Evolutionary conservation across 768 basidiomycete genomes (phyloP).

Genomic region (Clavulina sp.): DNA sequence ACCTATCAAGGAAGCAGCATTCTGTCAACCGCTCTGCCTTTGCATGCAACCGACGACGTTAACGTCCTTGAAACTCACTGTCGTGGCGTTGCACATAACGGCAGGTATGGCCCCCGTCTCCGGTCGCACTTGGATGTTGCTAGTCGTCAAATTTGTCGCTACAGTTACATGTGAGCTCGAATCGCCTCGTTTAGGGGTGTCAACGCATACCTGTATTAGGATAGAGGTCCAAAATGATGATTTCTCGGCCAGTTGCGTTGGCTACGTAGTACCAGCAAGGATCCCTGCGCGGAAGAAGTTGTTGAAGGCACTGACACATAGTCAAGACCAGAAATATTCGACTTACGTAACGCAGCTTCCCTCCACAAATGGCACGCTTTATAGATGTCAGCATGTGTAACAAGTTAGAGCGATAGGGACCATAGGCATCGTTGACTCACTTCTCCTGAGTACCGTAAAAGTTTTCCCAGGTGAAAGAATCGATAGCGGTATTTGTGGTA

Average conservation of each 20-base stretch:
- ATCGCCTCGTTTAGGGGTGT: not conserved
- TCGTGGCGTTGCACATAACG: not conserved
- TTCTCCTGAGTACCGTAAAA: not conserved
- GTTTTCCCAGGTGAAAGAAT: not conserved
- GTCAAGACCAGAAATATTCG: too few species aligned
- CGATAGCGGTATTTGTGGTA: not conserved
- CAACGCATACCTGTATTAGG: not conserved
- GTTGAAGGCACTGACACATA: too few species aligned
- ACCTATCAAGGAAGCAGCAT: too few species aligned
- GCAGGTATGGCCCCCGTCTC: not conserved
- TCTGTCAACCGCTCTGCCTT: too few species aligned
- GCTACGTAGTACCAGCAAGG: not conserved
- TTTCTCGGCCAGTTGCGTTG: not conserved
- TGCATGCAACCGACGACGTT: too few species aligned
- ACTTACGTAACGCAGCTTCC: not conserved
- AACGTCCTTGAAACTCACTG: not conserved
- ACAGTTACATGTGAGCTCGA: not conserved
- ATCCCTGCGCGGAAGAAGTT: too few species aligned
- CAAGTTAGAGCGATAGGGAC: not conserved
- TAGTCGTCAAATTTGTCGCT: not conserved
- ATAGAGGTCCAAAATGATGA: not conserved
- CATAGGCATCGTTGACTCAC: not conserved
- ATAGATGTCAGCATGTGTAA: not conserved
- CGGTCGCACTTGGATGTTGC: not conserved
- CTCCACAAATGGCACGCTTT: not conserved